Base-by-base conservation (phyloP, 768 basidiomycete species). In the Lactifluus rugatus region DNA sequence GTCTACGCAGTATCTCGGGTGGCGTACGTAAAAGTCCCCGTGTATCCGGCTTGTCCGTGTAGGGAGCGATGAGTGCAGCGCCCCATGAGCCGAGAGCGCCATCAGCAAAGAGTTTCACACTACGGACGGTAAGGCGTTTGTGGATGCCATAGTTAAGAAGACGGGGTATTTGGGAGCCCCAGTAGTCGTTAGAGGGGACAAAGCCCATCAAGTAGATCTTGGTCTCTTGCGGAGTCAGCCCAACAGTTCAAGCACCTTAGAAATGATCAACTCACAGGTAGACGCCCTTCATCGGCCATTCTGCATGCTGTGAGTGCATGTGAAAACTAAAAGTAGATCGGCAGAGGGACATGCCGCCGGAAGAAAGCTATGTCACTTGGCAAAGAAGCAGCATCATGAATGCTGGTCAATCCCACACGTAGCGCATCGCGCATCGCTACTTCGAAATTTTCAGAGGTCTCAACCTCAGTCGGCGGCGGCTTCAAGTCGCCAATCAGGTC, bases 71-170 rank as follows among this genome's bases (percentile, higher is more conserved):
- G 56, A 98, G 76, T 0, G 95, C 93, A 0, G 95, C 93, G 7
- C 95, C 94, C 78, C 89, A 90, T 2, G 88, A 90, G 0, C 95
- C 92, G 4, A 98, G 78, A 0, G 94, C 94, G 42, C 93, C 93
- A 66, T 97, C 94, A 0, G 81, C 74, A 66, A 84, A 83, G 3
- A 93, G 73, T 65, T 92, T 93, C 58, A 92, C 74, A 54, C 82
- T 82, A 13, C 85, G 79, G 14, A 81, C 57, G 1, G 66, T 71
- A 39, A 64, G 54, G 8, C 51, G 63, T 31, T 25, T 52, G 41
- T 77, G 66, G n/a, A 69, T 67, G 9, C 74, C 74, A 41, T 76
- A 74, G 47, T 66, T 55, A 25, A 64, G 48, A 3, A 68, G 59
- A 7, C 57, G 52, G 47, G 54, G 60, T 41, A 81, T 70, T 56